Evolutionary conservation across 768 basidiomycete genomes (phyloP).

Genomic region (Suillus clintonianus): DNA sequence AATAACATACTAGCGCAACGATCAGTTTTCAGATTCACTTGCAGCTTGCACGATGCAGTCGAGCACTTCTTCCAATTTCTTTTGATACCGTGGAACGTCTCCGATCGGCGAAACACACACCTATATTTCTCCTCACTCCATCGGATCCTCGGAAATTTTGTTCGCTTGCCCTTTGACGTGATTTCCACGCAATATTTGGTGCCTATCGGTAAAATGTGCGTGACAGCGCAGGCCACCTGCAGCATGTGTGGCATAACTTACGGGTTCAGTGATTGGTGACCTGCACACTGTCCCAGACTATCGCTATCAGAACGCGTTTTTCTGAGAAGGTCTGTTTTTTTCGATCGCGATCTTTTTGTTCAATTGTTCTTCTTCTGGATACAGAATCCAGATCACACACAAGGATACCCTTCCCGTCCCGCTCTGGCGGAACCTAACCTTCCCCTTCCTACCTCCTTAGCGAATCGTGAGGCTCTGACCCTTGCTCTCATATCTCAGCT

Average conservation of each 20-base stretch:
- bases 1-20: neutral
- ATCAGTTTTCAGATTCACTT: neutral
- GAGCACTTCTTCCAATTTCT: no score
- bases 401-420: neutral
- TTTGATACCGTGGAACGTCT: no score
- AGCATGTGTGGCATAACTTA: neutral
- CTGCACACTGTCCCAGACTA: neutral
- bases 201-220: neutral
- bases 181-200: neutral
- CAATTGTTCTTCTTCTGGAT: neutral
- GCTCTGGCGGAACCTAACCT: neutral
- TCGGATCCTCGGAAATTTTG: neutral
- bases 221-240: neutral
- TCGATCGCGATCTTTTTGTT: neutral
- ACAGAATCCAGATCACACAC: neutral
- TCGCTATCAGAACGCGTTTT: neutral
- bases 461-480: neutral
- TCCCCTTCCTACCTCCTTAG: neutral
- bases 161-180: neutral
- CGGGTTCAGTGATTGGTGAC: neutral
- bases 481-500: neutral
- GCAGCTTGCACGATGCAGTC: no score
- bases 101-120: no score
- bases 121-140: neutral
- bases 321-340: neutral